Evolutionary conservation across 345 rosid genomes (phyloP), one percentile per base, ranked within the genome.

Genomic region (Salix purpurea): DNA sequence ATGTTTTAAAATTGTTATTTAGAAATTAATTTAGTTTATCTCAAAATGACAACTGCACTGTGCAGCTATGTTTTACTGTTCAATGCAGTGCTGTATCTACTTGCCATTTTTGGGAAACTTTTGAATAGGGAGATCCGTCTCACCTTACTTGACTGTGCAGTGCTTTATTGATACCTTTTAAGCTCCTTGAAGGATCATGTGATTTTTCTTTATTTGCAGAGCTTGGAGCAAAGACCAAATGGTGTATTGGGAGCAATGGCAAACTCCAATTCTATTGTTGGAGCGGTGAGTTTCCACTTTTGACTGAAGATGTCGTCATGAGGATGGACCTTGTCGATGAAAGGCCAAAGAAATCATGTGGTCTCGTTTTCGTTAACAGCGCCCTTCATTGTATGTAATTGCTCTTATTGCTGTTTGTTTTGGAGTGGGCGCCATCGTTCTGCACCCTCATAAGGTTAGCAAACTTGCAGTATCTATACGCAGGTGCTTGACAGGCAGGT

Each of bases 371-470:
- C 44, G 65, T 88, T 9, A 44, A 78, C 76, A 74, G 58, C 90
- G 87, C n/a, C 87, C 91, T 10, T 28, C 91, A 7, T 21, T 87
- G 11, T 68, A 86, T 21, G 28, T 87, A 73, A 73, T 90, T 3
- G 81, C 89, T 30, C 61, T 85, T 11, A 73, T 85, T 6, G 89
- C 86, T 0, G 78, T 96, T 24, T 96, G 99, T 83, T 83, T 90
- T 34, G 97, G 89, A 66, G 78, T 86, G 76, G 92, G 98, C 77
- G 89, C 88, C 8, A 83, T 90, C 28, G 70, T 91, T 42, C 80
- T 92, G 75, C 99, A 96, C 82, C 97, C 99, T 34, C 82, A 78
- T 66, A 87, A 85, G 83, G 90, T 92, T 52, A 85, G 90, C 74
- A 87, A 88, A 74, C 76, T 96, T 79, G 91, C 97, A 37, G 89